A percentile compares a stretch with the other conserved stretches of the same genome.
phyloP scores from a whole-genome alignment of 2,329 filamentous ascomycete genomes.

The Calonectria hongkongensis region DNA sequence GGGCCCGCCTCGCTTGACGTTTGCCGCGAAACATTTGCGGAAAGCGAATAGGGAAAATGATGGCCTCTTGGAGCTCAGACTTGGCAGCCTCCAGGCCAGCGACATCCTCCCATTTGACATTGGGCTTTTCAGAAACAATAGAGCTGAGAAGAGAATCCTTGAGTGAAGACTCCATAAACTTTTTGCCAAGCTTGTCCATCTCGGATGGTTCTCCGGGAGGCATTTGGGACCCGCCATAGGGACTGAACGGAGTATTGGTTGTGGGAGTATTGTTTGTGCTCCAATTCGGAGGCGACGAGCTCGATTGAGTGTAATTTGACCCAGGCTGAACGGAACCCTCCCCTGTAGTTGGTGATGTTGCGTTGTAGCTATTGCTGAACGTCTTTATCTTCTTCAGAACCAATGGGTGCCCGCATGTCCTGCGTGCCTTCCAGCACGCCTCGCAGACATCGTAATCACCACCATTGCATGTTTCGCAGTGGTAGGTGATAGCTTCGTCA shows the following conservation, averaged over 20 bases:
- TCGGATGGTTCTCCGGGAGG: not conserved
- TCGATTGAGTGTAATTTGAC: not conserved
- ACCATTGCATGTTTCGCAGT: conserved; percentile 26
- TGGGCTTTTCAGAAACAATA: conserved; percentile 38
- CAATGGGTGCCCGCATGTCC: conserved; percentile 25
- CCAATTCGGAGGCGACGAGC: not conserved
- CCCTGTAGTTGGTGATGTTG: not conserved
- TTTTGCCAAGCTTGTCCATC: conserved; percentile 31
- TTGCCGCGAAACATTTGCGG: conserved; percentile 41
- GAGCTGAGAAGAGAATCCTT: conserved; percentile 31
- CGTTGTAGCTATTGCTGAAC: not conserved
- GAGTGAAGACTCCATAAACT: conserved; percentile 32
- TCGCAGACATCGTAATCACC: conserved; percentile 40
- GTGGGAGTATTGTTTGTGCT: not conserved
- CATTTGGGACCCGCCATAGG: not conserved
- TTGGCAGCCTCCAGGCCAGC: conserved; percentile 37
- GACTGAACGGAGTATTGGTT: not conserved
- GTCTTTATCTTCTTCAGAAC: conserved; percentile 12
- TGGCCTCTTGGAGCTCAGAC: conserved; percentile 38
- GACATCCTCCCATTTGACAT: conserved; percentile 40
- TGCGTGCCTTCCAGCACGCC: conserved; percentile 28
- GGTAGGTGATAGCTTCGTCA: conserved; percentile 15
- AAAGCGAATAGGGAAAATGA: conserved; percentile 40
- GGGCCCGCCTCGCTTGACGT: conserved; percentile 28
- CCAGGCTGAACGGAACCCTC: not conserved